Percentiles rank a stretch among this genome's conserved stretches.
These are phyloP conservation scores for Flaveria floridana DNA, from an alignment of 140 eudicot species.

Conservation along the genomic window DNA sequence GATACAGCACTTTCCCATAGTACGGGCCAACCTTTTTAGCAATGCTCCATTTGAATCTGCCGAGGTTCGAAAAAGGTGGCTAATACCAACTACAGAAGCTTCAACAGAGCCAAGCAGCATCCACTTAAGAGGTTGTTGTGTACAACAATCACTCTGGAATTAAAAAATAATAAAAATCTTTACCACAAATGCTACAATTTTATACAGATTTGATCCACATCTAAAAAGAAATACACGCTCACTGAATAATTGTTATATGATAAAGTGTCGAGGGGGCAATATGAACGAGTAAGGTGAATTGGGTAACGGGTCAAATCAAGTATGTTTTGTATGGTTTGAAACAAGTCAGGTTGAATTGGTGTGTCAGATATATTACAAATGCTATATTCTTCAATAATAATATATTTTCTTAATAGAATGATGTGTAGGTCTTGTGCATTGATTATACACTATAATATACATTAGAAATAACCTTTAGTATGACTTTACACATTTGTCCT, in stretches of 20 bases:
- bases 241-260: background rate
- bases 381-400: background rate
- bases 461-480: background rate
- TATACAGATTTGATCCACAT: background rate
- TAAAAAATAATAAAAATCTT: background rate
- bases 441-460: background rate
- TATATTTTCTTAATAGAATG: background rate
- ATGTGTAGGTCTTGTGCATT: background rate
- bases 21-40: slow-evolving; percentile 66
- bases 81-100: slow-evolving; percentile 82
- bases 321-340: background rate
- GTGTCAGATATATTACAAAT: background rate
- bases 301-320: background rate
- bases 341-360: background rate
- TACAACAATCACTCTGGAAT: slow-evolving; percentile 44
- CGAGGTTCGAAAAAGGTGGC: slow-evolving; percentile 64
- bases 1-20: slow-evolving; percentile 50
- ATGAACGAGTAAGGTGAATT: background rate
- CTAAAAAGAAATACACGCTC: background rate
- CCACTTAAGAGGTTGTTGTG: slow-evolving; percentile 35
- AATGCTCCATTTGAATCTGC: slow-evolving; percentile 69
- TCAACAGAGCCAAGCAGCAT: slow-evolving; percentile 70
- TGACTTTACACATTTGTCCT: background rate
- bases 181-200: slow-evolving; percentile 4
- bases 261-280: background rate